Base-by-base conservation (phyloP, 225 moss, liverwort and hornwort species). In the Marchantia polymorpha region DNA sequence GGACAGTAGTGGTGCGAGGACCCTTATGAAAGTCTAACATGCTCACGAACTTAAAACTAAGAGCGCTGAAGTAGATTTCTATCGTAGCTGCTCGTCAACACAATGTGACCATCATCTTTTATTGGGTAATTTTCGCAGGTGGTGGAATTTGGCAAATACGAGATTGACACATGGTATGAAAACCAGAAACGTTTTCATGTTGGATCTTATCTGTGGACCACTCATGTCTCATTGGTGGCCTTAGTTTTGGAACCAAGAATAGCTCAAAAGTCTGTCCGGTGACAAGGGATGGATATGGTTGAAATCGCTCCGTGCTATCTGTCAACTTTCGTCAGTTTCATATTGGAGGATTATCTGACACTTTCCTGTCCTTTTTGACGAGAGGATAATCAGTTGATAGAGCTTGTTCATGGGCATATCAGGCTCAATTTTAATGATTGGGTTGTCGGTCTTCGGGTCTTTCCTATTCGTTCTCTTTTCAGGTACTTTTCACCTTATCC, bases 401-500 rank as follows among this genome's bases (percentile, higher is more conserved):
- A 39, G 39, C 39, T 39, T 39, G 39, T 39, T 39, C 39, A 39
- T 39, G 39, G 3, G 39, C 39, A 39, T 39, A 39, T 2, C 39
- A 39, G 39, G 5, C 5, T 39, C 2, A 2, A 39, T 39, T 2
- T 2, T 39, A 10, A 71, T 15, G 22, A 10, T 46, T 50, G 3
- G 10, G 16, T 19, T 26, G 6, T 75, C 17, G 74, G 23, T 75
- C 46, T 30, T 75, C 58, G 46, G 20, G 39, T 58, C 19, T 51
- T 12, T 73, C 39, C 12, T 14, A 23, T 14, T 53, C 23, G 30
- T 31, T 75, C 14, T 59, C 83, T 51, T 75, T 6, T 66, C 83
- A 96, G 96, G 96, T 96, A 96, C 79, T 96, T 91, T 87, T 96
- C 96, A 52, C 96, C 96, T 17, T 96, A 92, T 79, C 94, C 96